Evolutionary conservation across 2,329 filamentous ascomycete species (phyloP), one percentile per base, ranked within the genome.

Genomic region (Pseudofabraea citricarpa): DNA sequence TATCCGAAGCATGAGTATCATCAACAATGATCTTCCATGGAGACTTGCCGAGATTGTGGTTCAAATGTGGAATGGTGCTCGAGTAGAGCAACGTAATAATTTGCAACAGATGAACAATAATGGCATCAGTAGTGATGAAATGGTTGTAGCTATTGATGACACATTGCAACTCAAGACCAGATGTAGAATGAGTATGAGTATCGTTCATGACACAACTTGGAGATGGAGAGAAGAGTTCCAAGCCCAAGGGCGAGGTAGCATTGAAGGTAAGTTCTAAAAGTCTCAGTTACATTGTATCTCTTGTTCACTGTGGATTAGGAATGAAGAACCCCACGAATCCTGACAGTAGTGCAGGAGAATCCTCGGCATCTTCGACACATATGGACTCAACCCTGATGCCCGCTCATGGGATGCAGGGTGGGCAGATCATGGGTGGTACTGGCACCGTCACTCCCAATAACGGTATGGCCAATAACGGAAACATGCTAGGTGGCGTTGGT

Each of bases 281-380:
- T 22, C 40, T 39, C 39, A 26, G 55, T 57, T 60, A 54, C 15
- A 4, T 13, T 9, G 19, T 15, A 32, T 13, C 19, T 7, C 13
- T 32, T 18, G 26, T 32, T 48, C 55, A 45, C 42, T 41, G 43
- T 44, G 40, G 42, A 61, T 62, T 52, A 64, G 71, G 71, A 66
- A 78, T 90, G 48, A 90, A 91, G 61, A 88, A 93, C 58, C 87
- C 89, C 33, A 95, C 90, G 45, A 85, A 91, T 60, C 86, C 87
- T 33, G 87, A 93, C 63, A 88, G 85, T 41, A 79, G 80, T 58
- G 81, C 81, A 60, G n/a, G n/a, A n/a, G 83, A 87, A 63, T 87
- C 82, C 42, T 85, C 83, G 50, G 76, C 80, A 44, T 81, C 81
- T 24, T 87, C 82, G 12, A 79, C 78, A 52, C 81, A 75, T 63